Evolutionary conservation across 163 green algal genomes (phyloP).

Genomic region (Coccomyxa subellipsoidea): DNA sequence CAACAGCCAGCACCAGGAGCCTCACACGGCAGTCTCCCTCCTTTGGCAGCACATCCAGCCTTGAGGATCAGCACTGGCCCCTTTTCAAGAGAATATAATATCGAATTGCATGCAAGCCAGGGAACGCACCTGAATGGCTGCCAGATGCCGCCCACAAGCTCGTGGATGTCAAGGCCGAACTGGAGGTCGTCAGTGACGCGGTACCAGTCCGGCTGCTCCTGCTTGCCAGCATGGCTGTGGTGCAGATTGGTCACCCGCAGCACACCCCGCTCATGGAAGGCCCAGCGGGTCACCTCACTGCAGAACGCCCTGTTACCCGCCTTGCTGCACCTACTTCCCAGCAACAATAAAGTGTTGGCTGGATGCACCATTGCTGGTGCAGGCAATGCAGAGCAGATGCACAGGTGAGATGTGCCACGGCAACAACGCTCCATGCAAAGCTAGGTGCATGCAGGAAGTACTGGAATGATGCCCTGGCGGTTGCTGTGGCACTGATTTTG

Average conservation of each 20-base stretch:
- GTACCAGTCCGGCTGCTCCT: slow-evolving; percentile 61
- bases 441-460: background rate
- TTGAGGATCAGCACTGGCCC: background rate
- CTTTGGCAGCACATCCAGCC: background rate
- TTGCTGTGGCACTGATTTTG: slow-evolving; percentile 23
- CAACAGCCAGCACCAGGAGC: background rate
- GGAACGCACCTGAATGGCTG: slow-evolving; percentile 58
- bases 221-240: slow-evolving; percentile 40
- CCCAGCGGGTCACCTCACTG: slow-evolving; percentile 63
- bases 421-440: background rate
- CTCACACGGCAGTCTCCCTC: background rate
- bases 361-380: background rate
- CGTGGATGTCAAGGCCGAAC: slow-evolving; percentile 67
- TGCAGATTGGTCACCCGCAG: slow-evolving; percentile 48
- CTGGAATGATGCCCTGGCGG: slow-evolving; percentile 2
- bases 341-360: background rate
- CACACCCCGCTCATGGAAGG: slow-evolving; percentile 68
- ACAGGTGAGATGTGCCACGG: background rate
- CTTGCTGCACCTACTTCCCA: slow-evolving; percentile 18
- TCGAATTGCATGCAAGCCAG: background rate
- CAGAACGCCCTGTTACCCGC: slow-evolving; percentile 68
- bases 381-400: too few species aligned
- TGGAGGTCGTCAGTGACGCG: slow-evolving; percentile 77
- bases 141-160: slow-evolving; percentile 51
- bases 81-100: background rate